Conservation (phyloP, 345 rosid species). For the Adansonia digitata region DNA sequence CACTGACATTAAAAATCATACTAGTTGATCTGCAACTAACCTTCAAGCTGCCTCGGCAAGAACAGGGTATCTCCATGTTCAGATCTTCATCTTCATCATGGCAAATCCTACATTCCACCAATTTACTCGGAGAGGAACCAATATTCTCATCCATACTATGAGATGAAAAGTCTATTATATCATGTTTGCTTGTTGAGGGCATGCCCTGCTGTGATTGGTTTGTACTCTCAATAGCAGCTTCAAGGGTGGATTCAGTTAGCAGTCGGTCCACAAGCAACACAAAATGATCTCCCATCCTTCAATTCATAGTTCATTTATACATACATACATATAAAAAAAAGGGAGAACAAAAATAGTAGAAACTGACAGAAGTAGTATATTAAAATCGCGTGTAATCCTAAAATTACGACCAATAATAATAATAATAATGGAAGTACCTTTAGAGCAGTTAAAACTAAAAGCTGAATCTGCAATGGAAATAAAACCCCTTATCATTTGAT, state of each 20-base stretch:
- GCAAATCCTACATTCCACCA: conserved; percentile 77
- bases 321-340: background rate
- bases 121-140: conserved; percentile 31
- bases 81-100: conserved; percentile 77
- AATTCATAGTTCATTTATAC: background rate
- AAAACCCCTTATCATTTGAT: background rate
- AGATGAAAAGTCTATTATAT: conserved; percentile 22
- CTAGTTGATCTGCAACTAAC: too few species aligned
- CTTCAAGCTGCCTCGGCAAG: conserved; percentile 85
- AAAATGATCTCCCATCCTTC: conserved; percentile 76
- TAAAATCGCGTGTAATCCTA: background rate
- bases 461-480: conserved; percentile 18
- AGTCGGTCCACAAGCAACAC: conserved; percentile 56
- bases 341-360: too few species aligned
- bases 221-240: conserved; percentile 30
- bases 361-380: too few species aligned
- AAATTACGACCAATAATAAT: conserved; percentile 2
- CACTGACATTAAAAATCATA: too few species aligned
- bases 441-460: background rate
- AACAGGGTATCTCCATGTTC: conserved; percentile 79
- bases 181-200: conserved; percentile 18
- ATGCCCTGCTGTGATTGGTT: conserved; percentile 16
- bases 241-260: conserved; percentile 44
- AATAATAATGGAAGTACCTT: background rate
- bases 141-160: conserved; percentile 27